Evolutionary conservation across 2,329 filamentous ascomycete genomes (phyloP), one percentile per base, ranked within the genome.

Genomic region (Penicillium vulpinum): DNA sequence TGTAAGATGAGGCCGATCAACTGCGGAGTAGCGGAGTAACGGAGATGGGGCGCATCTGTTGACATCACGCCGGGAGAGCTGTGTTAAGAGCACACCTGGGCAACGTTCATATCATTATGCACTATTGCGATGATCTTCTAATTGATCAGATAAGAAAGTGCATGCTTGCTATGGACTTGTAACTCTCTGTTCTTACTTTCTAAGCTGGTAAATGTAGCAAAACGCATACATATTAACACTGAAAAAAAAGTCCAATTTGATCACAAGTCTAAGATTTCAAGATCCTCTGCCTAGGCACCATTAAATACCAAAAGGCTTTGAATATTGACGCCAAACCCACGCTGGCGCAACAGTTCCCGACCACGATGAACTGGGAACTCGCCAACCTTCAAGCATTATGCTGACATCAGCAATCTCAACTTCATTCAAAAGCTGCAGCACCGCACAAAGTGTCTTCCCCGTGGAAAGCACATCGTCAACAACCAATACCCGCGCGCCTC

Each of bases 401-500:
- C 61, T 73, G 22, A 85, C 57, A 60, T 78, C n/a, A n/a, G 45
- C 9, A 16, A 85, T 59, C 0, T 79, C 78, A 57, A 73, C 77
- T 62, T 80, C 47, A 1, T 39, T 13, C 26, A 87, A 65, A 2
- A 87, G 70, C 61, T 75, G 61, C 33, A 87, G 62, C 35, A 84
- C 75, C 7, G 81, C 82, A 66, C 73, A 80, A 36, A 87, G 77
- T 3, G 84, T 86, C 61, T 75, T 62, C 1, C 83, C 84, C 0
- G 80, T 82, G 6, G 84, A 77, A 54, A 87, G 78, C 28, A 85
- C 83, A 68, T 87, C 84, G 57, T 87, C 84, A 5, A 87, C 76
- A 0, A 86, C 77, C n/a, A 86, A 73, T 11, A 86, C 79, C 4
- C 73, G 74, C 4, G 68, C 71, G 1, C 71, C 76, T 35, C 26